Percentiles rank a stretch among this genome's conserved stretches.
phyloP scores from a whole-genome alignment of 2,329 filamentous ascomycete species.

The Diaporthe vaccinii region DNA sequence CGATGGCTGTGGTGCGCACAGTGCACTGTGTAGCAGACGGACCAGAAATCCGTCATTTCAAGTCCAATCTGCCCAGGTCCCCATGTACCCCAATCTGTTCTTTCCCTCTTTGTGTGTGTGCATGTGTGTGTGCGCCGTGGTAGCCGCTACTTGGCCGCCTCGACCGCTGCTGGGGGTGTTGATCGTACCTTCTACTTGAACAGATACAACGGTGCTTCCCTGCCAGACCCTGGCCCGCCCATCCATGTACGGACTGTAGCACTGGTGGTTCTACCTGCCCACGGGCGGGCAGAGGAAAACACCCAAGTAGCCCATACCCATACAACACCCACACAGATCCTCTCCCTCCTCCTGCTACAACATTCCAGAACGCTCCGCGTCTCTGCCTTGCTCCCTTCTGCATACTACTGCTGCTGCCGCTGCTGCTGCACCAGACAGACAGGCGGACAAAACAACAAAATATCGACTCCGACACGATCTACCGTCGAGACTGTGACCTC shows the following conservation, averaged over 20 bases:
- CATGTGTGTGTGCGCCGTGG: background rate
- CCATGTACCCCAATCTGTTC: constrained; percentile 19
- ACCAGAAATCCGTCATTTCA: constrained; percentile 32
- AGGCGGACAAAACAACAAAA: constrained; percentile 2
- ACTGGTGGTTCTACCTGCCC: background rate
- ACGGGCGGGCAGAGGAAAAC: constrained; percentile 22
- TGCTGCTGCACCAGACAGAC: background rate
- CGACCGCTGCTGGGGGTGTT: fast-evolving
- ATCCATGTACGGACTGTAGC: background rate
- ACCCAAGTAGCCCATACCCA: constrained; percentile 28
- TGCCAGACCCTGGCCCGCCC: constrained; percentile 5
- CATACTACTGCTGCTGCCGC: constrained; percentile 3
- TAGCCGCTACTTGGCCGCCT: background rate
- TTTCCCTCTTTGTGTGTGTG: background rate
- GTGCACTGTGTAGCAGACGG: constrained; percentile 33
- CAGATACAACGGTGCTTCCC: background rate
- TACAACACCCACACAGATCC: constrained; percentile 19
- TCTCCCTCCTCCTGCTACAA: constrained; percentile 32
- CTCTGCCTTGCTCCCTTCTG: constrained; percentile 24
- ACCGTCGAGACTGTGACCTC: constrained; percentile 18
- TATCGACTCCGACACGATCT: background rate
- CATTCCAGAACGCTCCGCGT: constrained; percentile 34
- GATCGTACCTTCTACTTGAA: background rate
- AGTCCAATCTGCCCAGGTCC: constrained; percentile 10
- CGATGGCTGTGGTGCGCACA: constrained; percentile 11